Evolutionary conservation across 2,329 filamentous ascomycete species (phyloP), one percentile per base, ranked within the genome.

Genomic region (Parascedosporium putredinis): DNA sequence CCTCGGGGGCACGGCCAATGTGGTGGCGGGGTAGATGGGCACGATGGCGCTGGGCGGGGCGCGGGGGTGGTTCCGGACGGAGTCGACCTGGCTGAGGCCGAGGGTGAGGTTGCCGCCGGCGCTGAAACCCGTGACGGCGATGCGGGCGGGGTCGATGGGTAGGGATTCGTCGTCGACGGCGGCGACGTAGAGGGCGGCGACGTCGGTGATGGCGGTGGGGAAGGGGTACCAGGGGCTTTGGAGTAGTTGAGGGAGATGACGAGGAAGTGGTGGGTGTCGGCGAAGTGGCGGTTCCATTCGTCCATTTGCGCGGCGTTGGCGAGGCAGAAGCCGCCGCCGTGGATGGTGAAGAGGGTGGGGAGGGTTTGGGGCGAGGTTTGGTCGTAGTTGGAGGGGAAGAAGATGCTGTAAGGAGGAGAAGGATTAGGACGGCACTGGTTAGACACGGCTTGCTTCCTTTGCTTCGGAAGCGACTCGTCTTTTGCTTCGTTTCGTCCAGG

Each of bases 31-130:
- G 53, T 73, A 77, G 40, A 73, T 60, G 3, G 68, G 60, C 6
- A 74, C 56, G 0, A 67, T 62, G 0, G 67, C 72, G 16, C 47
- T 50, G 20, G 64, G 51, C 14, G 52, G 24, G 1, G 53, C 53
- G 3, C 33, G 48, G 18, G 52, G 34, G 9, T 55, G 57, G 3
- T 56, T 58, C 27, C 59, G 57, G 29, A 75, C 54, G 12, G 54
- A 57, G 0, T 64, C 62, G 8, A 70, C 55, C 54, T 74, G 71
- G 12, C 64, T 56, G 0, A 65, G 66, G 5, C 64, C 59, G 1
- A 77, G 60, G 1, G 67, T 56, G 1, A 78, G 61, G 55, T 74
- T 76, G 2, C 67, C 75, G 23, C 75, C 75, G 0, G 74, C 74
- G 29, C 70, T 73, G 59, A 72, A 77, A 8, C 75, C 75, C 1